Conservation (phyloP, 352 stramenopile genomes). For the Globisporangium uncinulatum region DNA sequence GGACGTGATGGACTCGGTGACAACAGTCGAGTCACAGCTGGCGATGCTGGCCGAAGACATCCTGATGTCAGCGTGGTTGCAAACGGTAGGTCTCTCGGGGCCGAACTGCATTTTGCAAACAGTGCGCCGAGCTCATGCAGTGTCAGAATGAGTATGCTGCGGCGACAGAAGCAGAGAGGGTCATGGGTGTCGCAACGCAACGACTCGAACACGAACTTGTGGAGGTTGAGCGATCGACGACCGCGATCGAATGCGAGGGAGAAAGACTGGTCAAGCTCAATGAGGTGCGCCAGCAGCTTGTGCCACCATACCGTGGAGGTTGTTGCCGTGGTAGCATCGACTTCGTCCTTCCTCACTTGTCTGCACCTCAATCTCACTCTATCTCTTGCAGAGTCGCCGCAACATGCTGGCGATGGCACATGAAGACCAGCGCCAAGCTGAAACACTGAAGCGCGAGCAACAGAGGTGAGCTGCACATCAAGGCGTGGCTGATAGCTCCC, state of each 20-base stretch:
- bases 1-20: background rate
- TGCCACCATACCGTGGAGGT: no score
- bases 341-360: background rate
- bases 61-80: constrained; percentile 4
- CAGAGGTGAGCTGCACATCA: constrained; percentile 1
- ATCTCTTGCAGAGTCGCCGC: constrained; percentile 4
- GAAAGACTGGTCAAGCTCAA: background rate
- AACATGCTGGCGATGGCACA: constrained; percentile 6
- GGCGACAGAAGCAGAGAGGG: constrained; percentile 3
- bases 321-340: no score
- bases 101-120: background rate
- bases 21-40: constrained; percentile 4
- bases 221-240: background rate
- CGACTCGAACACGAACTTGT: background rate
- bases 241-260: background rate
- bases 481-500: no score
- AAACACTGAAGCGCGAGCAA: constrained; percentile 7
- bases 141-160: constrained; percentile 2
- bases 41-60: constrained; percentile 8
- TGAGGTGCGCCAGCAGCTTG: background rate
- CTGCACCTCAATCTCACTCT: no score
- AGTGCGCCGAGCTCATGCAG: background rate
- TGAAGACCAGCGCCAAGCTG: constrained; percentile 6
- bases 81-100: background rate
- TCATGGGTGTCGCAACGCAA: constrained; percentile 2